phyloP scores from a whole-genome alignment of 1,284 basidiomycete genomes.

The Ceratobasidium papillatum region DNA sequence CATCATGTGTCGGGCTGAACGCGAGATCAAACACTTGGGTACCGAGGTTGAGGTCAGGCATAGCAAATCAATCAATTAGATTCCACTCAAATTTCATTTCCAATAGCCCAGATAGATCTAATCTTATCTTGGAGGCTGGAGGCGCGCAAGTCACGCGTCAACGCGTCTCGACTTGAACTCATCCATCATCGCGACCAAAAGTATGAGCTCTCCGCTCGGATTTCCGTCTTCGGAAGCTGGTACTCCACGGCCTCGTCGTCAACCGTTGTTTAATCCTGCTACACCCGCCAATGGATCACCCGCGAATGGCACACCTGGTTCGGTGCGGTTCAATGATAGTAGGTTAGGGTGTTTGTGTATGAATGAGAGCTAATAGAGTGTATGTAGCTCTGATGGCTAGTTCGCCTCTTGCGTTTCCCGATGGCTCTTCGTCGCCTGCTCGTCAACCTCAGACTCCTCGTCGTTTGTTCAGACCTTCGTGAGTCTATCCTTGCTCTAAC shows the following conservation, averaged over 20 bases:
- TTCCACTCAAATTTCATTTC: slow-evolving; percentile 22
- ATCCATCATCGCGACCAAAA: slow-evolving; percentile 7
- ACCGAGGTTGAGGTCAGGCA: slow-evolving; percentile 77
- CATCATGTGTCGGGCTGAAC: slow-evolving; percentile 78
- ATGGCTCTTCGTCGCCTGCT: slow-evolving; percentile 37
- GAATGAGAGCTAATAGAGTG: background rate
- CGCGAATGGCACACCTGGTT: slow-evolving; percentile 10
- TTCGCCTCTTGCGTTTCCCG: slow-evolving; percentile 41
- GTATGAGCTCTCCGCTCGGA: slow-evolving; percentile 35
- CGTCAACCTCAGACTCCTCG: slow-evolving; percentile 49
- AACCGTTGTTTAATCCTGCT: slow-evolving; percentile 24
- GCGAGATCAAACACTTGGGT: slow-evolving; percentile 88
- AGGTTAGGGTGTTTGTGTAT: background rate
- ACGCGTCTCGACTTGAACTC: slow-evolving; percentile 12
- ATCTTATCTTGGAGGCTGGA: slow-evolving; percentile 12
- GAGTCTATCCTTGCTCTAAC: slow-evolving; percentile 53
- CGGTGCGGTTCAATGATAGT: slow-evolving; percentile 33
- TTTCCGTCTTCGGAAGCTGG: slow-evolving; percentile 31
- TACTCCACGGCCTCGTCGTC: slow-evolving; percentile 23
- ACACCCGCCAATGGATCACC: slow-evolving; percentile 10
- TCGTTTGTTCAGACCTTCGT: slow-evolving; percentile 70
- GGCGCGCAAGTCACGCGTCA: slow-evolving; percentile 18
- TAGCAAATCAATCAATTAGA: slow-evolving; percentile 48
- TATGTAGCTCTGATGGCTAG: slow-evolving; percentile 28
- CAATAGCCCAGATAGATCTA: slow-evolving; percentile 15